Conservation (phyloP, 768 basidiomycete genomes). For the Arthromyces matolae region DNA sequence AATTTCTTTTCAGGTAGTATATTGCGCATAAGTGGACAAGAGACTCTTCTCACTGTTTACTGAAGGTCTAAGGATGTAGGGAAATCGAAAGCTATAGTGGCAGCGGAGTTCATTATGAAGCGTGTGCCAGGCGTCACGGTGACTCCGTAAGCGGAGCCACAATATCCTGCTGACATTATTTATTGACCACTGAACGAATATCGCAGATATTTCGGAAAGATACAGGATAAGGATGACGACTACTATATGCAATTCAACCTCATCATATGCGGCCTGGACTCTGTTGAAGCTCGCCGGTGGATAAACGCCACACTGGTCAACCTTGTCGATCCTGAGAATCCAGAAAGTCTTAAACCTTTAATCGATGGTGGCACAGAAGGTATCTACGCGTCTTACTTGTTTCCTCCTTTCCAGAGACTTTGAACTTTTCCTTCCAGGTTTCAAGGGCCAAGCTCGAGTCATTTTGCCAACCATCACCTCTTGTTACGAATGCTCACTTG, state of each 20-base stretch:
- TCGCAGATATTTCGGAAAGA: slow-evolving; percentile 88
- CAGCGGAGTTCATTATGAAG: slow-evolving; percentile 95
- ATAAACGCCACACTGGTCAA: slow-evolving; percentile 97
- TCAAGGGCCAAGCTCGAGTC: slow-evolving; percentile 97
- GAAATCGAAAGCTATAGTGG: slow-evolving; percentile 87
- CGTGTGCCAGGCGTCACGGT: slow-evolving; percentile 95
- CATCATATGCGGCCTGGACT: slow-evolving; percentile 95
- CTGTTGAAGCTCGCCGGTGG: slow-evolving; percentile 96
- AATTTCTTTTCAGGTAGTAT: slow-evolving; percentile 91
- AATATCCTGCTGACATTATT: not conserved
- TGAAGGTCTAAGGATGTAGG: slow-evolving; percentile 88
- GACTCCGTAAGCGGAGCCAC: slow-evolving; percentile 68
- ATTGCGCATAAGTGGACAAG: not conserved
- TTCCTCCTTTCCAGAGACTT: not conserved
- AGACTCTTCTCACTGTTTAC: slow-evolving; percentile 1
- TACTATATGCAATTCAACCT: slow-evolving; percentile 98
- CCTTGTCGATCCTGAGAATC: slow-evolving; percentile 88
- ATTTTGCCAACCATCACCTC: slow-evolving; percentile 94
- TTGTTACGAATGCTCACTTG: slow-evolving; percentile 97
- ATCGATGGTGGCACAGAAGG: slow-evolving; percentile 99
- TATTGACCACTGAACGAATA: not conserved
- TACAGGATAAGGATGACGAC: slow-evolving; percentile 93
- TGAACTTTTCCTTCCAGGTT: slow-evolving; percentile 50
- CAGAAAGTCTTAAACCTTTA: slow-evolving; percentile 91
- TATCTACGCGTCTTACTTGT: slow-evolving; percentile 21